Base-by-base conservation (phyloP, 2,329 filamentous ascomycete genomes). In the Myriosclerotinia duriaeana region DNA sequence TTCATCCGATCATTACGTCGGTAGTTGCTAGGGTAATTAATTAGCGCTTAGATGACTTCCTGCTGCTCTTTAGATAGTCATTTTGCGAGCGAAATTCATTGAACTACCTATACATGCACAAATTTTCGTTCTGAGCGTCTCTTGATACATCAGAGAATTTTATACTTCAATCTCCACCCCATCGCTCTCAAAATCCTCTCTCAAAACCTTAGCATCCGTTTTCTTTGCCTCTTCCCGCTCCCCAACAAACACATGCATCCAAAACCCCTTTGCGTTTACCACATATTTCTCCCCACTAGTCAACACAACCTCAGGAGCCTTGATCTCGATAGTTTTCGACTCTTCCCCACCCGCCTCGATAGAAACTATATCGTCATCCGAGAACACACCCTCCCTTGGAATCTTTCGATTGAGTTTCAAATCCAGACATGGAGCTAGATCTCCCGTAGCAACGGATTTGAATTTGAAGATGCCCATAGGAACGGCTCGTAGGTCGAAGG, bases 401-500 rank as follows among this genome's bases (percentile, higher is more conserved):
- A 78, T 65, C 58, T 74, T 73, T 26, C 78, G 76, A 48, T 71
- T 72, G 42, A 73, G 54, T 59, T 69, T 72, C 26, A 73, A 38
- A 42, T 69, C 59, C 15, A 71, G n/a, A 48, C 69, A 69, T 42
- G 68, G 67, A 2, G 71, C 71, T n/a, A 52, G 9, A 12, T 58
- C 36, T 14, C 67, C 66, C 0, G 65, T 69, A 14, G 38, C 50
- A 4, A 60, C 55, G 3, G 71, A 71, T 22, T 72, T 73, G 53
- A 79, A 73, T 46, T 76, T 74, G 62, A 79, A 76, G 12, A 69
- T 73, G 14, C 75, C 73, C 53, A 76, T 67, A 0, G 74, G 64
- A 3, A 77, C 62, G 7, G 77, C 77, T 8, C 68, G 70, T 8
- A 72, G 67, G 61, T 79, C 79, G 4, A 80, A 71, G 1, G 77